Base-by-base conservation (phyloP, 1,284 basidiomycete genomes). In the Prillingera fragicola region DNA sequence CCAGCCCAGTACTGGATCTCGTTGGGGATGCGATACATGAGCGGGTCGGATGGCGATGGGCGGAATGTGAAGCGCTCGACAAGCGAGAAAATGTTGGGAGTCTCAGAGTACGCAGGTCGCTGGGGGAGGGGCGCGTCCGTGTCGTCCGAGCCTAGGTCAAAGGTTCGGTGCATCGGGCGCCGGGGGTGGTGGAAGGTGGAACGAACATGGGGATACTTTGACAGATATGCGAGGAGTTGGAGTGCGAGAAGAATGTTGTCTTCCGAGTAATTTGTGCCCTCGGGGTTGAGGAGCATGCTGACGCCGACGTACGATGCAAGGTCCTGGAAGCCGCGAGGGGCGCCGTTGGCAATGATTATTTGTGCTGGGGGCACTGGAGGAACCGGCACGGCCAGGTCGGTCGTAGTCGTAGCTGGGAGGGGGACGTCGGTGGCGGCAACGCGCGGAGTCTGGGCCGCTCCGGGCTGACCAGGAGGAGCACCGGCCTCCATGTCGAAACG, bases 1-100 rank as follows among this genome's bases (percentile, higher is more conserved):
- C 92, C 91, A 0, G 94, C 94, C 95, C 94, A 98, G 65, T 96
- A 97, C 73, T 97, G 90, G 39, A 98, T 95, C 69, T 97, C 92
- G 18, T 78, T 77, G 0, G 91, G 89, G 5, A 97, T 75, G 27
- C 81, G 80, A 7, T 80, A 78, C 48, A 87, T 73, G 55, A 83
- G 79, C 22, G 79, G 78, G 63, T 91, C 87, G 1, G 81, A 80
- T 17, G 85, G 81, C 39, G 86, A 86, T 0, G 90, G 86, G 35
- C 89, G 81, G 74, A 92, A 92, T 0, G 94, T 97, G 74, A 95
- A 97, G 35, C 90, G 76, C 68, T 98, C 94, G 17, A 97, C 94
- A 8, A 97, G 79, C 5, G 89, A 89, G 69, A 98, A 98, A 26
- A 98, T 85, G 63, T 92, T 92, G 17, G 85, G 87, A 66, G 72